Percentiles rank a stretch among this genome's conserved stretches.
Conservation (phyloP, 768 basidiomycete species). For the Gymnopilus junonius region DNA sequence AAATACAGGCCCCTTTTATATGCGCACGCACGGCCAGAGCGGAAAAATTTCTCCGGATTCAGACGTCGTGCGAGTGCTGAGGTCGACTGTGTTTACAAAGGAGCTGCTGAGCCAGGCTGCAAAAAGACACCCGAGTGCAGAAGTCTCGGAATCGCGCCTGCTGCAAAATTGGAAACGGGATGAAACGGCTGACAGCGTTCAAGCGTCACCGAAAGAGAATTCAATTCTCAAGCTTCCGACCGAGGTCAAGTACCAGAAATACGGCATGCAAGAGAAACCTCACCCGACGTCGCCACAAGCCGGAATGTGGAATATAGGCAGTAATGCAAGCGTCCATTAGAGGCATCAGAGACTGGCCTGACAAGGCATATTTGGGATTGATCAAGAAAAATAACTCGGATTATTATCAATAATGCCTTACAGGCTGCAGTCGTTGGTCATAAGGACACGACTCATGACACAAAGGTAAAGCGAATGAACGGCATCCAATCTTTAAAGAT, state of each 20-base stretch:
- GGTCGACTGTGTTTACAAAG: neutral
- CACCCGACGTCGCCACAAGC: constrained; percentile 3
- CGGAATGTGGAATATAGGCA: neutral
- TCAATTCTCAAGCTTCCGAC: neutral
- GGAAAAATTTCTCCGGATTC: neutral
- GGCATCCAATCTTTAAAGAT: constrained; percentile 1
- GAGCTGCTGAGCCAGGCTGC: neutral
- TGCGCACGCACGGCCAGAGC: neutral
- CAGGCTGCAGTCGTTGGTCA: constrained; percentile 5
- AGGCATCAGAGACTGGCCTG: neutral
- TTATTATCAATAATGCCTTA: neutral
- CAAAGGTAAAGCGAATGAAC: neutral
- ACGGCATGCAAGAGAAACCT: neutral
- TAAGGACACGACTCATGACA: constrained; percentile 10
- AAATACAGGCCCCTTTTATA: constrained; percentile 22
- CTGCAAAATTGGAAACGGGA: neutral
- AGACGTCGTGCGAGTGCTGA: neutral
- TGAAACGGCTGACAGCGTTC: neutral
- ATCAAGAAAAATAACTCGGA: neutral
- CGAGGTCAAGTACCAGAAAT: neutral
- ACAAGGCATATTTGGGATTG: neutral
- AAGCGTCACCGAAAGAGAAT: neutral
- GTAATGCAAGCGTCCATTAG: neutral
- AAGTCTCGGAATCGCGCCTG: constrained; percentile 3
- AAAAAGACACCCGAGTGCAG: neutral